Evolutionary conservation across 345 rosid species (phyloP), one percentile per base, ranked within the genome.

Genomic region (Camelina sativa): DNA sequence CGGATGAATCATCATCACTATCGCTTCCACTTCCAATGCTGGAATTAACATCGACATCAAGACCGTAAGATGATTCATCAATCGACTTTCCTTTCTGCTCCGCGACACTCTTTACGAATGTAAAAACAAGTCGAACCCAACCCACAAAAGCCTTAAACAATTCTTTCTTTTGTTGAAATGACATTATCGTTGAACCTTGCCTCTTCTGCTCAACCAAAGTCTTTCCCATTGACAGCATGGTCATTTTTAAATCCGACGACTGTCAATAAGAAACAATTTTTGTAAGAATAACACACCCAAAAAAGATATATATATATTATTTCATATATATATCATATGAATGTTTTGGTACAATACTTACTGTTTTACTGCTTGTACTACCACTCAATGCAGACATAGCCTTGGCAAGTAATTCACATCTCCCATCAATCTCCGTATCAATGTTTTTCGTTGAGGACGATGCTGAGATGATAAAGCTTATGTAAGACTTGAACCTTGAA

Each of bases 151-250:
- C 8, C 0, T 34, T 4, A 7, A 44, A 0, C 75, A 76, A 69
- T 58, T 62, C 52, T 69, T 4, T 69, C 75, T 1, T 76, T 30
- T 62, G 65, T 1, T 25, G 0, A 25, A 1, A 2, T 20, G 75
- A 0, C 57, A 76, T 46, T 2, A 28, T 22, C 59, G 0, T 25
- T 11, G 75, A 12, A 54, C 79, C 79, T 41, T 46, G 50, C 15
- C 11, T 69, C 63, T 53, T 76, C 50, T 76, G 75, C 16, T 76
- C 65, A 23, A 76, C 7, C 41, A 76, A n/a, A 32, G 51, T 69
- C 65, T 62, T 62, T 54, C 70, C 79, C 75, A 76, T 76, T 8
- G 79, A 61, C 41, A 62, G 4, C 70, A 76, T 62, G 5, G 56
- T 60, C 0, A 1, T 2, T 20, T 32, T 30, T 12, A 75, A 60